Base-by-base conservation (phyloP, 192 early-diverging fungal genomes). In the Podila clonocystis region DNA sequence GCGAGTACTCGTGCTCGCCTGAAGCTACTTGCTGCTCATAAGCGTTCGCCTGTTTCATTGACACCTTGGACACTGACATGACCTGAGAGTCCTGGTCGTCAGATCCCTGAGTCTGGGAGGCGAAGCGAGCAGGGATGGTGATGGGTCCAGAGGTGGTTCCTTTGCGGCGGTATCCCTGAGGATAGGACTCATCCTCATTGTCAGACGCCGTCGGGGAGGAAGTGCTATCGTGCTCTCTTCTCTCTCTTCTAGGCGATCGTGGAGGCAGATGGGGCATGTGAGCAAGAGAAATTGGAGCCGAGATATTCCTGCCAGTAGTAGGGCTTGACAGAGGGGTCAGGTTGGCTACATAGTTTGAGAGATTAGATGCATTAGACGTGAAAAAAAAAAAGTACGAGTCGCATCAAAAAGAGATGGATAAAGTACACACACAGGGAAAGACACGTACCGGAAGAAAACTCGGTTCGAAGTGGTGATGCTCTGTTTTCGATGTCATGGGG, bases 231-330 rank as follows among this genome's bases (percentile, higher is more conserved):
- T 72, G 68, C 20, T 80, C 76, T 48, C 52, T 41, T 15, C 77
- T 65, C 66, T 80, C 77, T 8, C 77, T 70, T 38, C 77, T 58
- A 15, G 77, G 77, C 11, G 77, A 80, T n/a, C 77, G 26, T 6
- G 77, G 66, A 7, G 77, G 77, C 12, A 73, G 34, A 9, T 72
- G 71, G 1, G 77, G 77, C 77, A 80, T 80, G 11, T 67, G 70
- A n/a, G 77, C 33, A 63, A 79, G 57, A 24, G 49, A 64, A 29
- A 79, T 79, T 13, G 49, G 71, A 5, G 68, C 67, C 3, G 75
- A 77, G n/a, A 77, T 68, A 29, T 72, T 79, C 9, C 75, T 70
- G 15, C 62, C 29, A 60, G 52, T 6, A 57, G 33, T 49, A 50
- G 22, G 72, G 36, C 38, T 45, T 33, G 45, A 13, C 58, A 52